A percentile compares a stretch with the other conserved stretches of the same genome.
Evolutionary conservation across 371 early-diverging fungal species (phyloP).

Genomic region (Conidiobolus incongruus): DNA sequence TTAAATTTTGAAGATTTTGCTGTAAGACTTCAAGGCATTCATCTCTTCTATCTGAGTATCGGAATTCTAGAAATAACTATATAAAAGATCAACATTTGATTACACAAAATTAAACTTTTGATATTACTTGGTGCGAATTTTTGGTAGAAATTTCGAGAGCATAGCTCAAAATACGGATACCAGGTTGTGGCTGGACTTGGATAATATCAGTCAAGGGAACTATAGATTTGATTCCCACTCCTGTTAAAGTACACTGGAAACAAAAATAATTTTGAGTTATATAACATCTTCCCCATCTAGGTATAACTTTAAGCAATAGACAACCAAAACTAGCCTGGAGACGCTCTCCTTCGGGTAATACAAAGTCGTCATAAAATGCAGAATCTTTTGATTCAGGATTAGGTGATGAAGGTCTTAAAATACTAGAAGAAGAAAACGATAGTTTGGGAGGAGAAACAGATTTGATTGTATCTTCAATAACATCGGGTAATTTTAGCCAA

Average conservation of each 20-base stretch:
- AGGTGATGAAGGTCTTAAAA: too few relatives aligned
- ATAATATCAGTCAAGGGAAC: slow-evolving; percentile 17
- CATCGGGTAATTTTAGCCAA: too few relatives aligned
- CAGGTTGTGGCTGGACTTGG: slow-evolving; percentile 10
- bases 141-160: slow-evolving; percentile 15
- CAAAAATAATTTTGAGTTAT: slow-evolving; percentile 1
- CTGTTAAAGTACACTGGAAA: slow-evolving; percentile 1
- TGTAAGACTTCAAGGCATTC: slow-evolving; percentile 7
- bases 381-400: too few relatives aligned
- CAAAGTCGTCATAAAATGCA: slow-evolving; percentile 1
- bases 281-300: slow-evolving; percentile 2
- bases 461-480: too few relatives aligned
- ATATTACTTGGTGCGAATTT: slow-evolving; percentile 8
- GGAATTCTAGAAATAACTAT: slow-evolving; percentile 24
- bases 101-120: too few relatives aligned
- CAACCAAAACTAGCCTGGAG: background rate
- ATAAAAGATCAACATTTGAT: too few relatives aligned
- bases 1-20: background rate
- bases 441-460: too few relatives aligned
- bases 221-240: slow-evolving; percentile 4
- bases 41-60: slow-evolving; percentile 11
- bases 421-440: too few relatives aligned
- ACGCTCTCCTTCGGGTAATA: background rate
- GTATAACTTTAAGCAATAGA: slow-evolving; percentile 2
- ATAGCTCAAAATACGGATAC: slow-evolving; percentile 12